A percentile compares a stretch with the other conserved stretches of the same genome.
Evolutionary conservation across 1,284 basidiomycete species (phyloP).

Genomic region (Ustilago bromivora): DNA sequence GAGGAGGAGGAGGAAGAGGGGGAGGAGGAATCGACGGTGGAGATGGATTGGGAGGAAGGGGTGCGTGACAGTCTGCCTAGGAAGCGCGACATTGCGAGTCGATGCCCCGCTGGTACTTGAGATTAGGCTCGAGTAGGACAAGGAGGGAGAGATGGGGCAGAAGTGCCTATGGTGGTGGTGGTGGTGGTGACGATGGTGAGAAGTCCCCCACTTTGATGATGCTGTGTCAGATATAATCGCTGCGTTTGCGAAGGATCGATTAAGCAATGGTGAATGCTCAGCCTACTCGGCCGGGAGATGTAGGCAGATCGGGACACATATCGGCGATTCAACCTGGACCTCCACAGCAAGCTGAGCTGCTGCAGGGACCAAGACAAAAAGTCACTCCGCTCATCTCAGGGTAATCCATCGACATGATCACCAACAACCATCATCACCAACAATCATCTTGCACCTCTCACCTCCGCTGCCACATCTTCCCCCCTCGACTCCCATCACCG

Average conservation of each 20-base stretch:
- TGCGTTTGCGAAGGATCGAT: not conserved
- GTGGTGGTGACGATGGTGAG: not conserved
- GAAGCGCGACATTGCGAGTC: slow-evolving; percentile 39
- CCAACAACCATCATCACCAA: too few species aligned
- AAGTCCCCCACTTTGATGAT: slow-evolving; percentile 10
- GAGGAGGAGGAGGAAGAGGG: slow-evolving; percentile 11
- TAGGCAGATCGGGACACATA: not conserved
- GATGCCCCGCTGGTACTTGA: not conserved
- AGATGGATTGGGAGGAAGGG: slow-evolving; percentile 34
- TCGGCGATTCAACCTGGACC: slow-evolving; percentile 6
- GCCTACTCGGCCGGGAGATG: not conserved
- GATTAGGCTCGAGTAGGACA: not conserved
- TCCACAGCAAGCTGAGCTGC: slow-evolving; percentile 22
- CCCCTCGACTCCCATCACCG: too few species aligned
- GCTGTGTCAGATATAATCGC: not conserved
- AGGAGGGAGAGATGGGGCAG: not conserved
- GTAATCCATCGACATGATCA: too few species aligned
- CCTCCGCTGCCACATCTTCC: too few species aligned
- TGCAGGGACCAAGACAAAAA: slow-evolving; percentile 28
- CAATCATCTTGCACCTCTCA: too few species aligned
- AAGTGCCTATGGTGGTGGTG: slow-evolving; percentile 1
- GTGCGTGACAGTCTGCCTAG: slow-evolving; percentile 38
- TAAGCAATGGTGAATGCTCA: slow-evolving; percentile 3
- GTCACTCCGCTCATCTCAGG: not conserved
- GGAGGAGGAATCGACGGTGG: not conserved